Evolutionary conservation across 1,284 basidiomycete genomes (phyloP), one percentile per base, ranked within the genome.

Genomic region (Bjerkandera adusta): DNA sequence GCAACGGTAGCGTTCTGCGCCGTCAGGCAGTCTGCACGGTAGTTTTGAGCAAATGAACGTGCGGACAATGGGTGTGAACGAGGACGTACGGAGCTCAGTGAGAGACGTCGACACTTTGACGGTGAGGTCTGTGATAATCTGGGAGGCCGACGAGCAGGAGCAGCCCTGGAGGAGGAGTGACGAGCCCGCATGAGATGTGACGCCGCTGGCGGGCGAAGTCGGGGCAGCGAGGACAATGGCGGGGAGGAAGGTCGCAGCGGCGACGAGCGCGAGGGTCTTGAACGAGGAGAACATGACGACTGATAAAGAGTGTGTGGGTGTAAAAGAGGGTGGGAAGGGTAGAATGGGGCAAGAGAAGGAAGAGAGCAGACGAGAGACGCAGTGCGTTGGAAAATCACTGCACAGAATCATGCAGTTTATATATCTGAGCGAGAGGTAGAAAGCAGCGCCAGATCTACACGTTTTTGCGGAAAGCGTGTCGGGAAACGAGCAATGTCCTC

Each of bases 221-320:
- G 53, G 43, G 20, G 40, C 45, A 7, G 56, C 53, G 48, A 62
- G 52, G 43, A 61, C 56, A 29, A 60, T 50, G n/a, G 50, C 26
- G 22, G 65, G 50, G 49, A 57, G 49, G 51, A 75, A 60, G 36
- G 70, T 65, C 42, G 68, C 56, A 45, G 67, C 54, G 42, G 70
- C 61, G 57, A 70, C 37, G 62, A 65, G 45, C 52, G 66, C 58
- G 54, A 69, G 42, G 58, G 60, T 57, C 55, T 54, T 60, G 64
- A 75, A 71, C 53, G 72, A 73, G 53, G 71, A 72, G 63, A 61
- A 69, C 75, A 77, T 77, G 59, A 60, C 57, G 47, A 61, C 61
- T 61, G 57, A 45, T 60, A 72, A 68, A 49, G 71, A 70, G 59
- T 61, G 71, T n/a, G n/a, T 68, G 59, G 58, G 57, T 59, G 21